A percentile compares a stretch with the other conserved stretches of the same genome.
These are phyloP conservation scores for Escallonia rubra DNA, from an alignment of 129 eudicot genomes.

Conservation along the genomic window DNA sequence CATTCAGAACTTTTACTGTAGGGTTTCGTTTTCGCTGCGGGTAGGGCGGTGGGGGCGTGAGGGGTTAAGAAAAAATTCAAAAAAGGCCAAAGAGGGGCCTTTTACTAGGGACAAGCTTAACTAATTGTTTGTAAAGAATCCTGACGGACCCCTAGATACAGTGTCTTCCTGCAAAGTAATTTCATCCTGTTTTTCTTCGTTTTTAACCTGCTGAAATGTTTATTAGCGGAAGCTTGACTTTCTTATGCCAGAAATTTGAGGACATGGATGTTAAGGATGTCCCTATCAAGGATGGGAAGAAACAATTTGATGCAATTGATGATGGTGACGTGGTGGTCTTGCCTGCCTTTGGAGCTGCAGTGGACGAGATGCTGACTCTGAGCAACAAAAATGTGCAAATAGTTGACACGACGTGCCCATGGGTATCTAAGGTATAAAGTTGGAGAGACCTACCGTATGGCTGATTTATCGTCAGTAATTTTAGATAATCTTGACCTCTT, in stretches of 20 bases:
- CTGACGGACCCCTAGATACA: too few species aligned
- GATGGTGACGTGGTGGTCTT: constrained; percentile 83
- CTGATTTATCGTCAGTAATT: constrained; percentile 5
- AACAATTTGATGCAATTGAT: constrained; percentile 65
- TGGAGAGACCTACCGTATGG: neutral
- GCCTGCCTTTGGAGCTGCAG: constrained; percentile 97
- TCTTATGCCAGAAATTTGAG: constrained; percentile 50
- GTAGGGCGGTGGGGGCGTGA: too few species aligned
- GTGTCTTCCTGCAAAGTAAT: too few species aligned
- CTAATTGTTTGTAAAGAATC: too few species aligned
- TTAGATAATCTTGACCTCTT: too few species aligned
- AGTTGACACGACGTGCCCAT: constrained; percentile 95
- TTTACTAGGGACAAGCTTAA: too few species aligned
- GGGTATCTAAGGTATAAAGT: constrained; percentile 91
- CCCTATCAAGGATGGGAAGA: constrained; percentile 58
- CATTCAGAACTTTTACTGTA: too few species aligned
- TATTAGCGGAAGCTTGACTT: constrained; percentile 13
- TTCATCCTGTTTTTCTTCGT: too few species aligned
- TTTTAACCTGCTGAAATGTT: neutral
- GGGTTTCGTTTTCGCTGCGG: too few species aligned
- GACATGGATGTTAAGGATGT: constrained; percentile 70
- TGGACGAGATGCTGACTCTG: constrained; percentile 69
- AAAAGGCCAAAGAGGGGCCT: too few species aligned
- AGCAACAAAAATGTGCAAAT: constrained; percentile 72
- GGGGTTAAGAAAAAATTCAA: too few species aligned